These are phyloP conservation scores for Alternaria brassicae DNA, from an alignment of 2,329 filamentous ascomycete genomes.

Conservation along the genomic window DNA sequence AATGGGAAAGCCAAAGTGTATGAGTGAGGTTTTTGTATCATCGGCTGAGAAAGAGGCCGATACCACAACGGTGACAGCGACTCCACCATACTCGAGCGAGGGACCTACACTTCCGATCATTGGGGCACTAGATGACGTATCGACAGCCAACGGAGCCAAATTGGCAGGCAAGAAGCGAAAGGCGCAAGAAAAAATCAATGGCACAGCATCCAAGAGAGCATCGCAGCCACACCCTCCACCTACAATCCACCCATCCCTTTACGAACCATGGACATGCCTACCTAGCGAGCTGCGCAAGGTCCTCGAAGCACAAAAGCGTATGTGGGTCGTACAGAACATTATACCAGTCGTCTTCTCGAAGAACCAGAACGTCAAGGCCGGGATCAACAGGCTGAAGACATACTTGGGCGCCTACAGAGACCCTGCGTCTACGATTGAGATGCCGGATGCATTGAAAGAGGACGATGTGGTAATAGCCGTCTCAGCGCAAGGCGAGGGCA, in stretches of 20 bases:
- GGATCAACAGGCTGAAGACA: conserved; percentile 22
- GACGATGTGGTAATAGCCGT: conserved; percentile 22
- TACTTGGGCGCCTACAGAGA: conserved; percentile 17
- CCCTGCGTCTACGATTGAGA: conserved; percentile 14
- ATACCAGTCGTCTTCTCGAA: conserved; percentile 26
- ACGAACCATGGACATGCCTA: conserved; percentile 30
- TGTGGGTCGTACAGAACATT: conserved; percentile 12
- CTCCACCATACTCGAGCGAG: conserved; percentile 29
- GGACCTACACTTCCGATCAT: conserved; percentile 30
- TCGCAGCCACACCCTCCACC: conserved; percentile 4
- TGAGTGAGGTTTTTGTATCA: conserved; percentile 32
- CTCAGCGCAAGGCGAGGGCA: conserved; percentile 31
- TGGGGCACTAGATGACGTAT: neutral
- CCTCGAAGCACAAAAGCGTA: conserved; percentile 5
- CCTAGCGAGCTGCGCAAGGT: conserved; percentile 12
- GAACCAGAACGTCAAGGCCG: conserved; percentile 32
- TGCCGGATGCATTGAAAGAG: conserved; percentile 12
- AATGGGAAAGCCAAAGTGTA: conserved; percentile 28
- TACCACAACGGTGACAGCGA: conserved; percentile 7
- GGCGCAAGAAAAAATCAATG: neutral
- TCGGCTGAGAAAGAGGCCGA: conserved; percentile 15
- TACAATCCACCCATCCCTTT: conserved; percentile 24
- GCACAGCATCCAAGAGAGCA: neutral
- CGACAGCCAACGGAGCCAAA: neutral
- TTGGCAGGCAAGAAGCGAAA: conserved; percentile 19